A percentile compares a stretch with the other conserved stretches of the same genome.
Evolutionary conservation across 371 early-diverging fungal genomes (phyloP).

Genomic region (Basidiobolus heterosporus): DNA sequence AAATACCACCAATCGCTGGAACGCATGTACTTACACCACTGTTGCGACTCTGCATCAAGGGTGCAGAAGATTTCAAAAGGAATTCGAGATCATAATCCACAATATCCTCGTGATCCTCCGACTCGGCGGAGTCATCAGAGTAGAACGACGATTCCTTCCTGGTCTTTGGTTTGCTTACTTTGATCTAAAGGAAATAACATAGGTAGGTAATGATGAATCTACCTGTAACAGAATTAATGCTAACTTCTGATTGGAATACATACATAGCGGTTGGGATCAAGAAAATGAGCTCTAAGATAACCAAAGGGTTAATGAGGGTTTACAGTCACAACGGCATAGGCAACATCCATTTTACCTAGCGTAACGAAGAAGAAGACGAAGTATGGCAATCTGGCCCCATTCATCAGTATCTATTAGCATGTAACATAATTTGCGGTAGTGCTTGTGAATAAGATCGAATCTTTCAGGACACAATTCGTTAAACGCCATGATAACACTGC

Average conservation of each 20-base stretch:
- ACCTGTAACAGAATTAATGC: no score
- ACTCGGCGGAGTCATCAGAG: constrained; percentile 20
- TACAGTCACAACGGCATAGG: no score
- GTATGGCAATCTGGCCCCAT: constrained; percentile 84
- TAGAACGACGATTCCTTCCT: constrained; percentile 18
- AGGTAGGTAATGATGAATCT: constrained; percentile 5
- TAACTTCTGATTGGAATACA: no score
- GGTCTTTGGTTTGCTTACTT: background rate
- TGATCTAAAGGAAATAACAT: constrained; percentile 12
- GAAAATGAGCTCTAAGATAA: constrained; percentile 30
- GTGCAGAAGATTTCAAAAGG: constrained; percentile 46
- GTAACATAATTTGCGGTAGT: constrained; percentile 72
- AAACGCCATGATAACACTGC: constrained; percentile 74
- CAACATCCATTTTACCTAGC: no score
- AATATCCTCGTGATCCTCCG: constrained; percentile 13
- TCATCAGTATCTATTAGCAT: constrained; percentile 79
- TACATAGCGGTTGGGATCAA: constrained; percentile 24
- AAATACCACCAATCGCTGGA: background rate
- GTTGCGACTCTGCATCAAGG: constrained; percentile 72
- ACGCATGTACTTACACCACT: constrained; percentile 43
- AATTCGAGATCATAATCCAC: constrained; percentile 64
- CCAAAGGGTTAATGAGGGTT: background rate
- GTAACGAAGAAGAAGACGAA: constrained; percentile 64
- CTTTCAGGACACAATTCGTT: constrained; percentile 69
- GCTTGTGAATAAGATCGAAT: constrained; percentile 71